Evolutionary conservation across 805 yeast species (phyloP), one percentile per base, ranked within the genome.

Genomic region (Wickerhamiella brachini): DNA sequence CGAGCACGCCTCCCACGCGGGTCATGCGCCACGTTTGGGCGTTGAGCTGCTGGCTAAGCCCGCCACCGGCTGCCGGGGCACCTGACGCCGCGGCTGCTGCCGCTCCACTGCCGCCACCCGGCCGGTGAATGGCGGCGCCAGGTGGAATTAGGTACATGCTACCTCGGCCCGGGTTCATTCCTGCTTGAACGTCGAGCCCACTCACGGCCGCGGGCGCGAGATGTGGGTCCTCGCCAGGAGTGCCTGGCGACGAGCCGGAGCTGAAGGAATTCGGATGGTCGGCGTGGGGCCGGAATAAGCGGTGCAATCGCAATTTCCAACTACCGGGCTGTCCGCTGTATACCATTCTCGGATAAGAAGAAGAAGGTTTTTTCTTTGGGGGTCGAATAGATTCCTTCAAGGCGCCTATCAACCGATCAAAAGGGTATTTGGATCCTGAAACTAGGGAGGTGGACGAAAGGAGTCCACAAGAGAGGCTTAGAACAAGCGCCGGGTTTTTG

Each of bases 221-320:
- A 10, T n/a, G 17, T 6, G 41, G 41, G 20, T 41, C 44, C n/a
- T 41, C 44, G 44, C 44, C 44, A n/a, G 44, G 44, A 2, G 44
- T 41, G 22, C 44, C 18, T 17, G 47, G 37, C 22, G 47, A 45
- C 21, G 39, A 29, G 38, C 39, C 26, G 37, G 44, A 20, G 18
- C 38, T 26, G 20, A 45, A 45, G 22, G 47, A 45, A 29, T n/a
- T 45, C 12, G 47, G 47, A n/a, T 26, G 39, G 47, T 45, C 47
- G 4, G 47, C 18, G 10, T 17, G 47, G 17, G 39, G 21, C 9
- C 39, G 17, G 39, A 45, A 29, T 13, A 45, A 10, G 18, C 23
- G 21, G 47, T 26, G 21, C 23, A 45, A 29, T 17, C 39, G 38
- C 39, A 12, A 18, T 13, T 29, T 26, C 47, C 47, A 45, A 17